phyloP scores from a whole-genome alignment of 495 filamentous ascomycete species.

The Penicillium salamii region DNA sequence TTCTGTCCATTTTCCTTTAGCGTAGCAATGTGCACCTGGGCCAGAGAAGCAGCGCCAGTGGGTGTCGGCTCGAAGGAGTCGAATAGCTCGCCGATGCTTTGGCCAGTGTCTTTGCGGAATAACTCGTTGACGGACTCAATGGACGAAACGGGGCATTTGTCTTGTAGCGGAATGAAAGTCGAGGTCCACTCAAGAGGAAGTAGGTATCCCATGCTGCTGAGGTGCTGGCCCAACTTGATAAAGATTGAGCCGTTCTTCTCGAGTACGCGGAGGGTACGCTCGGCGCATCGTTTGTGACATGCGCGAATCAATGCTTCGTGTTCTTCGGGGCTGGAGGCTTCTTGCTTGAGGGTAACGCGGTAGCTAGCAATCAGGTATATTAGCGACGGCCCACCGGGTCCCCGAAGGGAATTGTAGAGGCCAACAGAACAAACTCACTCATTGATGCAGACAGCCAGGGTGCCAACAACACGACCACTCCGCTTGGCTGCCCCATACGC shows the following conservation, averaged over 20 bases:
- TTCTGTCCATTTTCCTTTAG: constrained; percentile 78
- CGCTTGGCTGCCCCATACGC: constrained; percentile 70
- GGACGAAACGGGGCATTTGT: constrained; percentile 91
- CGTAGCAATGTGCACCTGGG: constrained; percentile 91
- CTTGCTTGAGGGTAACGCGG: constrained; percentile 70
- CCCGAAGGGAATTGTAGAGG: neutral
- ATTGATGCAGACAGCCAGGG: constrained; percentile 79
- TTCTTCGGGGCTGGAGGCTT: constrained; percentile 57
- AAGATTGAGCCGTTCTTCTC: constrained; percentile 98
- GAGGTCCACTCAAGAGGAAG: constrained; percentile 92
- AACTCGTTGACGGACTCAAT: constrained; percentile 83
- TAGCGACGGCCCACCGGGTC: neutral
- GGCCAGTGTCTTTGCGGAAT: constrained; percentile 80
- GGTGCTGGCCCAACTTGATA: constrained; percentile 95
- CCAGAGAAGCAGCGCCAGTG: constrained; percentile 89
- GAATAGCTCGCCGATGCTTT: constrained; percentile 77
- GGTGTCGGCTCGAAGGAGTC: constrained; percentile 74
- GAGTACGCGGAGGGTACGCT: constrained; percentile 78
- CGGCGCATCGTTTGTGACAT: constrained; percentile 91
- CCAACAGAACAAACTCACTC: constrained; percentile 62
- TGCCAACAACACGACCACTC: constrained; percentile 72
- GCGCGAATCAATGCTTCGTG: constrained; percentile 64
- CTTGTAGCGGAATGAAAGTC: constrained; percentile 94
- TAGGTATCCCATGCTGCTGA: constrained; percentile 96
- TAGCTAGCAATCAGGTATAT: constrained; percentile 55